These are phyloP conservation scores for Laetiporus sulphureus DNA, from an alignment of 1,284 basidiomycete species.

Conservation along the genomic window DNA sequence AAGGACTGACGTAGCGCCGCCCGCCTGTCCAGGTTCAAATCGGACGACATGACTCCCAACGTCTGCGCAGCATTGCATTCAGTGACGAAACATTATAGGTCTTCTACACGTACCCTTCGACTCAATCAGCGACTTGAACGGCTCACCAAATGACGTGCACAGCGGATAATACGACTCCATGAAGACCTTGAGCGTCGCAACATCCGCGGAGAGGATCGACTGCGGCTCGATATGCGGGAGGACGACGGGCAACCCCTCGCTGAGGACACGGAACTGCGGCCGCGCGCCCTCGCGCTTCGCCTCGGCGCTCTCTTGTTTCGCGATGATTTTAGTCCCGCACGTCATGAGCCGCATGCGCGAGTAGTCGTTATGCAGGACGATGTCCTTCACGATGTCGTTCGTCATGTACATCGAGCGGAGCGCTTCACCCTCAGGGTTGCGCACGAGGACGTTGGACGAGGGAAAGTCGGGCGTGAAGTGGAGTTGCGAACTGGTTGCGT, in stretches of 20 bases:
- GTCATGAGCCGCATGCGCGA: slow-evolving; percentile 82
- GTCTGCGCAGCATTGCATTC: slow-evolving; percentile 29
- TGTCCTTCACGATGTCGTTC: slow-evolving; percentile 76
- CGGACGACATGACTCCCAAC: slow-evolving; percentile 70
- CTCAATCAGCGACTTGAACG: slow-evolving; percentile 46
- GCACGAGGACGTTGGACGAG: slow-evolving; percentile 72
- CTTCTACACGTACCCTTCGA: slow-evolving; percentile 38
- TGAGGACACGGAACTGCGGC: slow-evolving; percentile 72
- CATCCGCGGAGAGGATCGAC: slow-evolving; percentile 55
- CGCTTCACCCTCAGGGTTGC: slow-evolving; percentile 77
- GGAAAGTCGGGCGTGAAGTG: slow-evolving; percentile 74
- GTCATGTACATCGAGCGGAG: slow-evolving; percentile 87
- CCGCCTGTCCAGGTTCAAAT: slow-evolving; percentile 51
- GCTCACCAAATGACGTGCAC: slow-evolving; percentile 52
- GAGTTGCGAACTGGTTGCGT: slow-evolving; percentile 56
- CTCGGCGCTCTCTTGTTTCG: slow-evolving; percentile 52
- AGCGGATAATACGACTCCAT: slow-evolving; percentile 78
- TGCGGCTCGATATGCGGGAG: slow-evolving; percentile 69
- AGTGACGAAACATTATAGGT: neutral
- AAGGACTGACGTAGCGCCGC: slow-evolving; percentile 45
- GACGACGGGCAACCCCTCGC: slow-evolving; percentile 81
- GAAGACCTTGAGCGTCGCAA: slow-evolving; percentile 60
- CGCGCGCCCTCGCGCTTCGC: slow-evolving; percentile 35
- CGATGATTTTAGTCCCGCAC: slow-evolving; percentile 84
- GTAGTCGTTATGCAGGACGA: slow-evolving; percentile 83